Evolutionary conservation across 2,329 filamentous ascomycete genomes (phyloP).

Genomic region (Esteya vermicola): DNA sequence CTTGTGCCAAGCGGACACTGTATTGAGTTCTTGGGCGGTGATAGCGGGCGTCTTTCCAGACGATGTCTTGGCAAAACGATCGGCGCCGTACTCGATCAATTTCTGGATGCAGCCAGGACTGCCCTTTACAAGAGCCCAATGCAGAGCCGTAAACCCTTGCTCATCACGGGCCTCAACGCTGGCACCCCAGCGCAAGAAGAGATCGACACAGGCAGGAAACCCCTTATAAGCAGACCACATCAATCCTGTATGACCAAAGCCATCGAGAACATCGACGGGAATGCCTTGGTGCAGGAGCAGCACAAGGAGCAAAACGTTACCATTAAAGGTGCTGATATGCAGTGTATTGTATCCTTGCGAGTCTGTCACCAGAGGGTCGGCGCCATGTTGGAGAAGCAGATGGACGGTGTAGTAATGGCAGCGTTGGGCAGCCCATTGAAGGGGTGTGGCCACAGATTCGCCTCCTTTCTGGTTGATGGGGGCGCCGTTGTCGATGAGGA

Average conservation of each 20-base stretch:
- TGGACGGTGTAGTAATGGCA: conserved; percentile 96
- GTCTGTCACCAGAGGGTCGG: conserved; percentile 83
- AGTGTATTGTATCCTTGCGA: conserved; percentile 96
- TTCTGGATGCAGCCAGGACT: conserved; percentile 82
- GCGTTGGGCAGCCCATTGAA: conserved; percentile 93
- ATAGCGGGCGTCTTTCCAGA: conserved; percentile 81
- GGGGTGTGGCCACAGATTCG: conserved; percentile 82
- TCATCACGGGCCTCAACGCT: conserved; percentile 85
- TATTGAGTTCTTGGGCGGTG: conserved; percentile 85
- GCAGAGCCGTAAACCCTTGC: conserved; percentile 83
- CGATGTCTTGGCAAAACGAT: conserved; percentile 78
- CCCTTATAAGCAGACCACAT: conserved; percentile 99
- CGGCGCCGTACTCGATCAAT: conserved; percentile 86
- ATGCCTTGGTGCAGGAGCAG: conserved; percentile 91
- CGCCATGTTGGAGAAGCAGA: conserved; percentile 78
- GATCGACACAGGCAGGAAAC: conserved; percentile 77
- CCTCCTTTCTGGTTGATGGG: conserved; percentile 92
- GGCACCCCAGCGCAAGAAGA: conserved; percentile 89
- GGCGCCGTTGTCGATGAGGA: conserved; percentile 70
- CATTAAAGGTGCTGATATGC: conserved; percentile 93
- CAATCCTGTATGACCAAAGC: conserved; percentile 79
- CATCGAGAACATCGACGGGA: conserved; percentile 79
- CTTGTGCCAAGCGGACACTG: conserved; percentile 41
- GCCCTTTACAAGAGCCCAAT: conserved; percentile 94
- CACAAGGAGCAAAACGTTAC: conserved; percentile 79